A percentile compares a stretch with the other conserved stretches of the same genome.
Evolutionary conservation across 2,329 filamentous ascomycete species (phyloP).

Genomic region (Karstenula rhodostoma): DNA sequence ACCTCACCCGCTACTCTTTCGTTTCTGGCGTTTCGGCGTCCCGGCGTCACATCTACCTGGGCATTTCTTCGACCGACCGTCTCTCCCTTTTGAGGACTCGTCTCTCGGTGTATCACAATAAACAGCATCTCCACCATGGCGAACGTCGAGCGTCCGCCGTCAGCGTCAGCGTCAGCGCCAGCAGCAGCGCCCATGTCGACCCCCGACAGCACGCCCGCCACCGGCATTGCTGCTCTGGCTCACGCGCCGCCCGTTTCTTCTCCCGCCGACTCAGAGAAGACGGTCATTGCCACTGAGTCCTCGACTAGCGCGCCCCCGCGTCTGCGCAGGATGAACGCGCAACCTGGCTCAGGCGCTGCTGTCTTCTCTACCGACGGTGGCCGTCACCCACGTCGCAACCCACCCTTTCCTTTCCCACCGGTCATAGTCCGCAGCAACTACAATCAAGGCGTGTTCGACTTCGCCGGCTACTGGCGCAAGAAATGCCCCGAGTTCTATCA

Average conservation of each 20-base stretch:
- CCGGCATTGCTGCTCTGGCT: slow-evolving; percentile 5
- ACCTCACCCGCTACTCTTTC: slow-evolving; percentile 12
- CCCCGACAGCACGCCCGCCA: slow-evolving; percentile 8
- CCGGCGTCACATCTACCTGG: not conserved
- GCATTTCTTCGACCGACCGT: not conserved
- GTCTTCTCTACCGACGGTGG: slow-evolving; percentile 44
- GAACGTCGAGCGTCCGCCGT: slow-evolving; percentile 3
- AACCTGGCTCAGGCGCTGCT: slow-evolving; percentile 22
- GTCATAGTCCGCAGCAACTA: slow-evolving; percentile 37
- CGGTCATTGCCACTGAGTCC: slow-evolving; percentile 7
- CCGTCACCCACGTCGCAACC: slow-evolving; percentile 26
- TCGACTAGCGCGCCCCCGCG: slow-evolving; percentile 6
- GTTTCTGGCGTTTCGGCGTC: slow-evolving; percentile 16
- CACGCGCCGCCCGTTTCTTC: slow-evolving; percentile 8
- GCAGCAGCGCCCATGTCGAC: slow-evolving; percentile 14
- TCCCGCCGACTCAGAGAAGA: slow-evolving; percentile 21
- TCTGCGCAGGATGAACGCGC: slow-evolving; percentile 15
- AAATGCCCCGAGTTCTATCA: slow-evolving; percentile 36
- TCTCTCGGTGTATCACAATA: not conserved
- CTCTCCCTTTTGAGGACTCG: not conserved
- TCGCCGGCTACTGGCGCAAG: slow-evolving; percentile 31
- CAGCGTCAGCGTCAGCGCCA: not conserved
- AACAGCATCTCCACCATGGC: slow-evolving; percentile 13
- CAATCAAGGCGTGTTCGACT: slow-evolving; percentile 25
- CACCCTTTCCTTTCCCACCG: slow-evolving; percentile 25